Base-by-base conservation (phyloP, 2,329 filamentous ascomycete genomes). In the Aspergillus sp. region DNA sequence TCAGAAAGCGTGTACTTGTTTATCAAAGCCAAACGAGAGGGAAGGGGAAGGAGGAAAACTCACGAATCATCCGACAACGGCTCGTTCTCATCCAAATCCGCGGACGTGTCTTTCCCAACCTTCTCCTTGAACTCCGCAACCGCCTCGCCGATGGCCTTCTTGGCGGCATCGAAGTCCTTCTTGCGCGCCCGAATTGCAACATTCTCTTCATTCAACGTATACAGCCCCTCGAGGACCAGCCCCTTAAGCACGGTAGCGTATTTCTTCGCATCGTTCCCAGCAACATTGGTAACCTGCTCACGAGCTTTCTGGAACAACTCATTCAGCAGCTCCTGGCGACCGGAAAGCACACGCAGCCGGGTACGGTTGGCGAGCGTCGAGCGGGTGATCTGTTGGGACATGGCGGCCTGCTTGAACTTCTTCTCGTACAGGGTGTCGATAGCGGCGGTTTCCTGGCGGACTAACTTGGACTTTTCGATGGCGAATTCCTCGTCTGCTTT, bases 401-500 rank as follows among this genome's bases (percentile, higher is more conserved):
- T 94, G 76, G 86, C 81, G 62, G 93, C 91, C 74, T 94, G 87
- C 79, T 96, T 98, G 82, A 94, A 94, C 77, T 97, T 97, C 82
- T 95, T 97, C 74, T 91, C 87, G 80, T 96, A 98, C 60, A 85
- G 76, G 56, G 78, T 77, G 74, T 98, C 93, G 76, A 98, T 97
- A 70, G 88, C 74, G 64, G 88, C 81, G 45, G 87, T 96, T 74
- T 97, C 93, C 73, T 94, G 84, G 68, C 88, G 91, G 61, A 97
- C 93, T 43, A 98, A 87, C 78, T 95, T 96, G 62, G 90, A 93
- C 76, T 98, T 98, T 70, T 98, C 93, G 68, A 96, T 97, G 67
- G 88, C 87, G 73, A 97, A 97, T 73, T 98, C 93, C 72, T 97
- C 89, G 76, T 97, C 90, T 70, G 93, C 93, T 75, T 97, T 97